Conservation (phyloP, 768 basidiomycete genomes). For the Trametes meyenii region DNA sequence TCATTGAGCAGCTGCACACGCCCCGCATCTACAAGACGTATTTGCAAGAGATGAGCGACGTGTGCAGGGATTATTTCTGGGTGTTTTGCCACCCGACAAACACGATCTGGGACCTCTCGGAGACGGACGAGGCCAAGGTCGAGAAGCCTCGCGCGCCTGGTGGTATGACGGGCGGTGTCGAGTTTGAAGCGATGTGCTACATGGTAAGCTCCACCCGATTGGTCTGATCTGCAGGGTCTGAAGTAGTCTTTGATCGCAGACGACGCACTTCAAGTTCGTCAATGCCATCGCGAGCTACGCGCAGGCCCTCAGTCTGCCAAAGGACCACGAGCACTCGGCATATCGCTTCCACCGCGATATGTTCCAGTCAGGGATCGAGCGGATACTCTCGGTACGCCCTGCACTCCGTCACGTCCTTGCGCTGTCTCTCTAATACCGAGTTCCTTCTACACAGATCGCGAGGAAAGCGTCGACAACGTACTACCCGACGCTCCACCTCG, state of each 20-base stretch:
- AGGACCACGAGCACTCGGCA: constrained; percentile 75
- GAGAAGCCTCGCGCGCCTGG: constrained; percentile 94
- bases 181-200: constrained; percentile 96
- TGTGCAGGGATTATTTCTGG: constrained; percentile 95
- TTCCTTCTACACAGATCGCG: constrained; percentile 60
- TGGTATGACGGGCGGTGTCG: constrained; percentile 98
- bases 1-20: constrained; percentile 72
- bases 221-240: background rate
- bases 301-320: constrained; percentile 64
- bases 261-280: constrained; percentile 83
- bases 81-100: constrained; percentile 97
- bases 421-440: constrained; percentile 1
- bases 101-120: constrained; percentile 81
- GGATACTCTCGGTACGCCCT: constrained; percentile 76
- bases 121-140: constrained; percentile 82
- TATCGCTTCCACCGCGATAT: constrained; percentile 84
- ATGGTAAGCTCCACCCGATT: constrained; percentile 59
- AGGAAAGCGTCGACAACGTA: constrained; percentile 95
- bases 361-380: constrained; percentile 89
- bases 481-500: constrained; percentile 93
- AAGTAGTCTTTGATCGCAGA: constrained; percentile 49
- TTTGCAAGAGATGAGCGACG: constrained; percentile 81
- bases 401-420: background rate
- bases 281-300: constrained; percentile 75
- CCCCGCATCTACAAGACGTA: constrained; percentile 82